These are phyloP conservation scores for Podospora australis DNA, from an alignment of 495 filamentous ascomycete species.

Conservation along the genomic window DNA sequence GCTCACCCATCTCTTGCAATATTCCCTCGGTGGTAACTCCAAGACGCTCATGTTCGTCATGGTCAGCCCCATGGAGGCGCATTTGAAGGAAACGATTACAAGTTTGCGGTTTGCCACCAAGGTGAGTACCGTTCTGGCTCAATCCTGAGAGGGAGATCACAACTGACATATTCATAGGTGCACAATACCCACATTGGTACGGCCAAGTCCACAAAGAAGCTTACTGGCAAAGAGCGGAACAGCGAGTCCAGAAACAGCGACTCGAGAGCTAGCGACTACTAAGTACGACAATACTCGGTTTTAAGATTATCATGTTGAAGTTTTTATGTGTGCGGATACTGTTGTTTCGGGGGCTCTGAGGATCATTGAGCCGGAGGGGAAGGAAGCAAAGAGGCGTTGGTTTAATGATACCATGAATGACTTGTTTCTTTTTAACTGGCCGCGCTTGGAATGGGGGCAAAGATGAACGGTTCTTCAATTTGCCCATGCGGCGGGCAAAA, in stretches of 20 bases:
- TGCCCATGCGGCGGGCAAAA: too few species aligned
- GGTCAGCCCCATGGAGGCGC: conserved; percentile 86
- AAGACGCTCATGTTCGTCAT: conserved; percentile 99
- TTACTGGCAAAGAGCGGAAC: conserved; percentile 18
- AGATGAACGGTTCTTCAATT: too few species aligned
- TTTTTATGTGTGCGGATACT: conserved; percentile 5
- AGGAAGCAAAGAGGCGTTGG: background rate
- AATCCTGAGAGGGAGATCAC: background rate
- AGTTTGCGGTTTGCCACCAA: conserved; percentile 96
- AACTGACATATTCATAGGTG: conserved; percentile 35
- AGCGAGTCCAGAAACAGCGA: conserved; percentile 19
- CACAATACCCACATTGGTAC: conserved; percentile 88
- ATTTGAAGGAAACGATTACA: conserved; percentile 87
- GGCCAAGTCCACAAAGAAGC: conserved; percentile 67
- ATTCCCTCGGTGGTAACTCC: conserved; percentile 87
- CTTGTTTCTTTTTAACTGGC: background rate
- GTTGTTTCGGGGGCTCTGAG: background rate
- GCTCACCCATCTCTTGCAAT: conserved; percentile 93
- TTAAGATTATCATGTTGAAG: background rate
- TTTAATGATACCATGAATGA: conserved; percentile 15
- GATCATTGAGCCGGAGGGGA: background rate
- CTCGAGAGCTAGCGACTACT: background rate
- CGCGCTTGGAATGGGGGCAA: background rate
- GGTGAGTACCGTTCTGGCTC: conserved; percentile 37
- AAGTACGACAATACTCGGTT: background rate